Evolutionary conservation across 768 basidiomycete species (phyloP).

Genomic region (Chlorophyllum brunneum): DNA sequence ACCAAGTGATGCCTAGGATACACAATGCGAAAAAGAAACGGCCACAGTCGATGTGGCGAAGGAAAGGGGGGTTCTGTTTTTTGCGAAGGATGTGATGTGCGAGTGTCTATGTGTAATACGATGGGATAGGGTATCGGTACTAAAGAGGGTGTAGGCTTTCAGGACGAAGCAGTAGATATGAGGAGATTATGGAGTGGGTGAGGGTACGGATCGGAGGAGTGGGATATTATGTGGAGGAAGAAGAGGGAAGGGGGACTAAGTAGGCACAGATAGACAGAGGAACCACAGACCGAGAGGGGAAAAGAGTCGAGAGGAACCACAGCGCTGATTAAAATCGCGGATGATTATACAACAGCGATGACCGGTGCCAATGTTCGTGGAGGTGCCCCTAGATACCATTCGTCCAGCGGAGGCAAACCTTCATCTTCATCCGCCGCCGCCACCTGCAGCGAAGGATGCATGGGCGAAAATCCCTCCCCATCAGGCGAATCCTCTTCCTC

Average conservation of each 20-base stretch:
- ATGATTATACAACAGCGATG: constrained; percentile 1
- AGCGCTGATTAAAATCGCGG: background rate
- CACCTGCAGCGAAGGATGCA: background rate
- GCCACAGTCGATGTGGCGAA: no score
- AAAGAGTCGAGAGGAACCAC: background rate
- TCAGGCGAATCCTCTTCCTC: constrained; percentile 10
- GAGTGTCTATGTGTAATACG: no score
- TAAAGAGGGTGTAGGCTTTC: no score
- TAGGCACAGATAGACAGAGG: background rate
- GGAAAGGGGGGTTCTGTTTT: no score
- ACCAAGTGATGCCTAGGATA: no score
- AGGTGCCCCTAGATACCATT: constrained; percentile 33
- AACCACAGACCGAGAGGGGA: background rate
- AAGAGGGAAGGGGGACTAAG: no score
- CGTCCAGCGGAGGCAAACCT: constrained; percentile 37
- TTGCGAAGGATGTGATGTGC: no score
- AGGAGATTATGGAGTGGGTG: no score
- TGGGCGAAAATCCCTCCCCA: constrained; percentile 4
- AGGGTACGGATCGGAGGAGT: background rate
- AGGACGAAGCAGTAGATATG: no score
- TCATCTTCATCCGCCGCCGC: constrained; percentile 23
- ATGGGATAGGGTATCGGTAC: no score
- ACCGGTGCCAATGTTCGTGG: constrained; percentile 12
- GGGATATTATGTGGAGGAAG: background rate
- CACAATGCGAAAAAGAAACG: no score